Evolutionary conservation across 805 yeast genomes (phyloP).

Genomic region (Candida endomychidarum): DNA sequence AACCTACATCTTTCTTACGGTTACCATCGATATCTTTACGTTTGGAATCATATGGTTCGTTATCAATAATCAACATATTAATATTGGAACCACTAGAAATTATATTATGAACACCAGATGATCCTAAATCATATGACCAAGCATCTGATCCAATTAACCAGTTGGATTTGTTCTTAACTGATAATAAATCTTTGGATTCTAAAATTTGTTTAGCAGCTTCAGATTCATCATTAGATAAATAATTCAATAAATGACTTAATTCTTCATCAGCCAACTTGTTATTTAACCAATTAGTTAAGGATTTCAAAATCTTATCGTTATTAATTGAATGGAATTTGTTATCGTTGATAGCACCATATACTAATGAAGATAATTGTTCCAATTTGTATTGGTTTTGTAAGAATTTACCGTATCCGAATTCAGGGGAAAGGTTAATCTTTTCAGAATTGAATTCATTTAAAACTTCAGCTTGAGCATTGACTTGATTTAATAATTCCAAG

Average conservation of each 20-base stretch:
- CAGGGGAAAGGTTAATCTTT: conserved; percentile 58
- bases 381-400: conserved; percentile 57
- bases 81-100: conserved; percentile 72
- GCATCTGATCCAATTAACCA: conserved; percentile 95
- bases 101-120: conserved; percentile 86
- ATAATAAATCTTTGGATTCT: conserved; percentile 45
- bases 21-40: conserved; percentile 35
- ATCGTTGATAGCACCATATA: conserved; percentile 46
- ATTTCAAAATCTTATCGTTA: conserved; percentile 51
- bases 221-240: conserved; percentile 41
- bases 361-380: conserved; percentile 42
- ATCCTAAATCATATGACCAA: conserved; percentile 92
- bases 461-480: conserved; percentile 54
- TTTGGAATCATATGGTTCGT: conserved; percentile 62
- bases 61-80: conserved; percentile 84
- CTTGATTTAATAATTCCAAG: conserved; percentile 68
- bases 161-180: conserved; percentile 41
- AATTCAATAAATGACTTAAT: conserved; percentile 13
- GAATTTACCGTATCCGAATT: conserved; percentile 81
- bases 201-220: conserved; percentile 47
- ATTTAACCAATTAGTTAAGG: conserved; percentile 70
- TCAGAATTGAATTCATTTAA: conserved; percentile 57
- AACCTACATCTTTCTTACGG: conserved; percentile 89
- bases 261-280: conserved; percentile 18
- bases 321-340: conserved; percentile 44